Conservation (phyloP, 2,329 filamentous ascomycete genomes). For the Dactylellina sp. region DNA sequence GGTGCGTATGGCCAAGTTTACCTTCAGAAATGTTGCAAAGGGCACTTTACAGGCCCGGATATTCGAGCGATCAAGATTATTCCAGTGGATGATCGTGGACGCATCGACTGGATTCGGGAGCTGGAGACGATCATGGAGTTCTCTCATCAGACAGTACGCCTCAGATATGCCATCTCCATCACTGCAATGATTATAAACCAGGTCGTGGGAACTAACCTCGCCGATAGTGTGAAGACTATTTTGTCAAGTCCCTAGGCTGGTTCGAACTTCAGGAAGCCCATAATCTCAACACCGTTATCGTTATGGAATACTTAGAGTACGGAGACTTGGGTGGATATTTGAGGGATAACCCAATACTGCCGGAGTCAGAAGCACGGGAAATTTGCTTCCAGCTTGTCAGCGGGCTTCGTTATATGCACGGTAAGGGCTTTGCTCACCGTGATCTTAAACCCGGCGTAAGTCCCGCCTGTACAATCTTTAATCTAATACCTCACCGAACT, state of each 20-base stretch:
- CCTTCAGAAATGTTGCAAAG: constrained; percentile 24
- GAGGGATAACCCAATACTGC: constrained; percentile 58
- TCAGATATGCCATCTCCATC: neutral
- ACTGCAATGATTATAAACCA: neutral
- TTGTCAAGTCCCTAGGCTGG: constrained; percentile 58
- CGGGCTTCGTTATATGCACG: constrained; percentile 34
- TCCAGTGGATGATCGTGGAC: neutral
- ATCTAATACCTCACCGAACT: neutral
- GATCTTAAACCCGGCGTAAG: constrained; percentile 39
- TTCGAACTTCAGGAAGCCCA: constrained; percentile 41
- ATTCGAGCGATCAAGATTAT: constrained; percentile 19
- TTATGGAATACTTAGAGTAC: constrained; percentile 59
- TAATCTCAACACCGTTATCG: constrained; percentile 45
- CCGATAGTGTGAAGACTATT: constrained; percentile 24
- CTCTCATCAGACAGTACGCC: constrained; percentile 15
- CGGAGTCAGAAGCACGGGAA: constrained; percentile 15
- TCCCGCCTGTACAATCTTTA: neutral
- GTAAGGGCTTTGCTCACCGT: constrained; percentile 27
- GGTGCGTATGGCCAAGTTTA: constrained; percentile 16
- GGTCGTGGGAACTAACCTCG: neutral
- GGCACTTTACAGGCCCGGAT: neutral
- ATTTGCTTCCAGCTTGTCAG: constrained; percentile 22
- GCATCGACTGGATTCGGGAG: constrained; percentile 19
- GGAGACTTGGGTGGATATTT: constrained; percentile 56
- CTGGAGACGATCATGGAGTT: constrained; percentile 28